These are phyloP conservation scores for Emmonsiellopsis sp. DNA, from an alignment of 2,329 filamentous ascomycete species.

Conservation along the genomic window DNA sequence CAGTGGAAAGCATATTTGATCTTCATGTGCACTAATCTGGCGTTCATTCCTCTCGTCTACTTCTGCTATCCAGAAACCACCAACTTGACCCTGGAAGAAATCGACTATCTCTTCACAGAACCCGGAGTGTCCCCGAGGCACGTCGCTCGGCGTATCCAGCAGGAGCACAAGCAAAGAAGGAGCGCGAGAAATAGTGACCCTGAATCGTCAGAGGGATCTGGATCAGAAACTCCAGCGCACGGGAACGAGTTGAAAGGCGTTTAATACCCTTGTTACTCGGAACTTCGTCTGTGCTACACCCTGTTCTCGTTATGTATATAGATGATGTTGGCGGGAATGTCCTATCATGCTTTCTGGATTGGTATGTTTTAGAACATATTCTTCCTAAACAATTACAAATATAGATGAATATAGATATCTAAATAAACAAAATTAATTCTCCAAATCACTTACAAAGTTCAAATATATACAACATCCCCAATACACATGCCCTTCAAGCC, in stretches of 20 bases:
- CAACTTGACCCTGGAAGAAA: slow-evolving; percentile 36
- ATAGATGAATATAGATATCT: no score
- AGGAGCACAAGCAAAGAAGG: slow-evolving; percentile 5
- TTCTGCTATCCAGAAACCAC: slow-evolving; percentile 40
- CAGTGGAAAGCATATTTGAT: slow-evolving; percentile 28
- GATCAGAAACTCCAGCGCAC: neutral
- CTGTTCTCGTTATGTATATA: no score
- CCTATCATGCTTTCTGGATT: no score
- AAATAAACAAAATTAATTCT: no score
- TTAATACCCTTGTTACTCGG: no score
- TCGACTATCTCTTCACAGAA: slow-evolving; percentile 33
- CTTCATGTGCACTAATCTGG: slow-evolving; percentile 28
- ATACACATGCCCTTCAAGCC: neutral
- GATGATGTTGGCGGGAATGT: no score
- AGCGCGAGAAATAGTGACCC: slow-evolving; percentile 3
- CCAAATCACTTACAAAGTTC: no score
- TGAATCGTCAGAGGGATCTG: neutral
- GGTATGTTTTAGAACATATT: no score
- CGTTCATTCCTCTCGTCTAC: slow-evolving; percentile 36
- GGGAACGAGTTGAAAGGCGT: no score
- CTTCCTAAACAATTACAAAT: no score
- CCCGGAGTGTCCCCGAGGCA: slow-evolving; percentile 3
- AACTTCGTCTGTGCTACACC: no score
- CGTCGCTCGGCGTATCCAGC: slow-evolving; percentile 3
- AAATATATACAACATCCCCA: no score